Conservation (phyloP, 75 land plant species). For the Picea glauca region DNA sequence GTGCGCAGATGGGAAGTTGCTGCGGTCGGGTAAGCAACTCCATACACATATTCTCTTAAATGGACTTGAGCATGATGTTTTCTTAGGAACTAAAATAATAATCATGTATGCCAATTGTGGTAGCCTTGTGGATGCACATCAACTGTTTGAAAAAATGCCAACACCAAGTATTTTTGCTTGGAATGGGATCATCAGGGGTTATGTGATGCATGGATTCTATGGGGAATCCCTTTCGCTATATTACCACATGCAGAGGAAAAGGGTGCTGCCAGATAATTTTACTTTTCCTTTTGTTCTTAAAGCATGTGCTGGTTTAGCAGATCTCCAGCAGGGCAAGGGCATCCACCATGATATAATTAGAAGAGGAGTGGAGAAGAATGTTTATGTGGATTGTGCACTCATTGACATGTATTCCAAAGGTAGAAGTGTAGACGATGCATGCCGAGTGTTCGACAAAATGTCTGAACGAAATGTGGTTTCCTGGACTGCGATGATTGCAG, state of each 20-base stretch:
- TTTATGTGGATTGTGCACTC: background rate
- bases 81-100: conserved; percentile 8
- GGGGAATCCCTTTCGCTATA: background rate
- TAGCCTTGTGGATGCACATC: conserved; percentile 13
- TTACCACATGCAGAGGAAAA: background rate
- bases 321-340: background rate
- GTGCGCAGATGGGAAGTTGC: background rate
- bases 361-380: background rate
- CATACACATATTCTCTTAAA: background rate
- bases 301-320: background rate
- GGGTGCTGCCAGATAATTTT: background rate
- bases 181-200: conserved; percentile 17
- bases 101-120: conserved; percentile 28
- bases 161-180: conserved; percentile 7
- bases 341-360: background rate
- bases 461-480: background rate
- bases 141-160: conserved; percentile 7
- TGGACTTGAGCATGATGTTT: background rate
- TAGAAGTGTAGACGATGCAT: background rate
- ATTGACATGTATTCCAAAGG: background rate
- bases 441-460: background rate
- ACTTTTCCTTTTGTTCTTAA: background rate
- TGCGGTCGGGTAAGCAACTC: background rate
- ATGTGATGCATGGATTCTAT: conserved; percentile 3
- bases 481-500: background rate